phyloP scores from a whole-genome alignment of 2,329 filamentous ascomycete species.

The Geosmithia flava region DNA sequence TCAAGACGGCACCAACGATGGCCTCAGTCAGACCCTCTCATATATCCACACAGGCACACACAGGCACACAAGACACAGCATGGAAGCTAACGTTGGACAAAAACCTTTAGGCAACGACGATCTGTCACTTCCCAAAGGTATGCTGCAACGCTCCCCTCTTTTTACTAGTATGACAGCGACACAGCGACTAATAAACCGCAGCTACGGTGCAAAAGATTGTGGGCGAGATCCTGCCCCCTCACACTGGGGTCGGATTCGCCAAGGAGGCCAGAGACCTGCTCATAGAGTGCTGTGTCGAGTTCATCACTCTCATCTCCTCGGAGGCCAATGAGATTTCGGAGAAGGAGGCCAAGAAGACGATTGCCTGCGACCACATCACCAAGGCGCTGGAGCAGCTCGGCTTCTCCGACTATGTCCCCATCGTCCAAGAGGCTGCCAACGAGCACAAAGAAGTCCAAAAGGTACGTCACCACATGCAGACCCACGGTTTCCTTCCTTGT shows the following conservation, averaged over 20 bases:
- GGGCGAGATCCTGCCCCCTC: conserved; percentile 74
- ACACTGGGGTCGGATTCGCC: conserved; percentile 69
- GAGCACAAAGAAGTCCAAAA: conserved; percentile 91
- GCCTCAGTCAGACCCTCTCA: too few relatives aligned
- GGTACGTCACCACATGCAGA: conserved; percentile 34
- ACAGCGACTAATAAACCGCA: conserved; percentile 10
- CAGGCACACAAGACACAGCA: not conserved
- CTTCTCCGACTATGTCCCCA: conserved; percentile 82
- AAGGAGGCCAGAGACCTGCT: conserved; percentile 91
- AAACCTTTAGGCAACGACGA: conserved; percentile 43
- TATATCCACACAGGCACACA: not conserved
- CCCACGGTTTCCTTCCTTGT: not conserved
- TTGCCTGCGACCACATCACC: conserved; percentile 94
- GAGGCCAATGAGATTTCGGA: conserved; percentile 98
- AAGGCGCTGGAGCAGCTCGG: conserved; percentile 87
- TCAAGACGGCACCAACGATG: too few relatives aligned
- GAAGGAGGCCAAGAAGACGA: conserved; percentile 98
- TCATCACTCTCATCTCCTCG: conserved; percentile 96
- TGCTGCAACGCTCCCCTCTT: conserved; percentile 4
- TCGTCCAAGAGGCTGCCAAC: conserved; percentile 74
- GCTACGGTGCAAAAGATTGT: conserved; percentile 77
- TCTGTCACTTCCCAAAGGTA: conserved; percentile 53
- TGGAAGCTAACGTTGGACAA: not conserved
- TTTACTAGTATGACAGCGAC: not conserved
- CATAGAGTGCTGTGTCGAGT: conserved; percentile 98